These are phyloP conservation scores for Eutrema japonicum DNA, from an alignment of 345 rosid genomes.

Conservation along the genomic window DNA sequence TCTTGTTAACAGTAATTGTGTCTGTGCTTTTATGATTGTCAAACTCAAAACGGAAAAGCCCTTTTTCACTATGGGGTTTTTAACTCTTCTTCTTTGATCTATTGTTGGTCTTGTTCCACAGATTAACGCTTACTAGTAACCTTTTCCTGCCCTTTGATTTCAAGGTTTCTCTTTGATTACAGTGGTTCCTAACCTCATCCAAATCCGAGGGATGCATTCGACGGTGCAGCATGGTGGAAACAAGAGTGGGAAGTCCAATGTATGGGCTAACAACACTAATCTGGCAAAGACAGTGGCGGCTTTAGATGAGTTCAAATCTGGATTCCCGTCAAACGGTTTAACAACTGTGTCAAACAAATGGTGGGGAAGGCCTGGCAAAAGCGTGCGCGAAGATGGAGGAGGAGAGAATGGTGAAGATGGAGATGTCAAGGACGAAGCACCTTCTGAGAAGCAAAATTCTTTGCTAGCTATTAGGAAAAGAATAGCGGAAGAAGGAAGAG, in stretches of 20 bases:
- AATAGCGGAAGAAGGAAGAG: constrained; percentile 54
- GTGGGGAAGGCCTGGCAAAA: constrained; percentile 61
- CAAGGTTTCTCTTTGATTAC: constrained; percentile 16
- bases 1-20: neutral
- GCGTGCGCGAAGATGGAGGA: constrained; percentile 26
- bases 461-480: constrained; percentile 55
- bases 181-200: constrained; percentile 17
- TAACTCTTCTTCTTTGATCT: constrained; percentile 8
- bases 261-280: constrained; percentile 34
- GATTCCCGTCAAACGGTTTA: constrained; percentile 74
- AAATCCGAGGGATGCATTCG: constrained; percentile 23
- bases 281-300: constrained; percentile 47
- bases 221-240: constrained; percentile 35
- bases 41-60: neutral
- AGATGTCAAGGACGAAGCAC: constrained; percentile 26
- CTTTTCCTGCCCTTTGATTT: neutral
- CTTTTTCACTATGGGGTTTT: neutral
- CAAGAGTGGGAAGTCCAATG: constrained; percentile 34
- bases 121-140: neutral
- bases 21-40: constrained; percentile 12
- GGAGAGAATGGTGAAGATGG: constrained; percentile 40
- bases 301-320: constrained; percentile 69
- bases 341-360: constrained; percentile 57
- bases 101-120: neutral
- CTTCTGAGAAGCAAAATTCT: constrained; percentile 41